phyloP scores from a whole-genome alignment of 805 yeast genomes.

The Candida coleopterorum region DNA sequence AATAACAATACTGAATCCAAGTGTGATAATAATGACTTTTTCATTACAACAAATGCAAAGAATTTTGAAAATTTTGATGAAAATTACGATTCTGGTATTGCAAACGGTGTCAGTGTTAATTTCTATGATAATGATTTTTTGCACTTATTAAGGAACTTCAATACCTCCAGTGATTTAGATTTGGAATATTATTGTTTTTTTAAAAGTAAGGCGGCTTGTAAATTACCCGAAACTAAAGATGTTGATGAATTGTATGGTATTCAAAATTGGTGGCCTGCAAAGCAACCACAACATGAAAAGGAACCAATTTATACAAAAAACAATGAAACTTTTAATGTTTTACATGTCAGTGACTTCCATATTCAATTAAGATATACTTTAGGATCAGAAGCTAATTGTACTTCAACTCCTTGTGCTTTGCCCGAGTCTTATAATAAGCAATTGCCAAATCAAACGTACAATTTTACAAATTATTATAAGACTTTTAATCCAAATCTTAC shows the following conservation, averaged over 20 bases:
- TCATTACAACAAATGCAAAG: conserved; percentile 29
- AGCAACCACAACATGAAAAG: conserved; percentile 17
- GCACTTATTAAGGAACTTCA: conserved; percentile 32
- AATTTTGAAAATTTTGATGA: conserved; percentile 16
- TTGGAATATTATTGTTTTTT: conserved; percentile 53
- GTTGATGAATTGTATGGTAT: conserved; percentile 30
- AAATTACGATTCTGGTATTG: conserved; percentile 19
- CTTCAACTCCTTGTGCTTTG: conserved; percentile 56
- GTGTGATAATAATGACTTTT: conserved; percentile 35
- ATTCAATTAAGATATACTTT: conserved; percentile 49
- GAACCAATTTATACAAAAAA: conserved; percentile 26
- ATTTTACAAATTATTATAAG: conserved; percentile 26
- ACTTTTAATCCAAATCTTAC: conserved; percentile 10
- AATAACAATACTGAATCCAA: conserved; percentile 25
- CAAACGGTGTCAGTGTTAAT: conserved; percentile 23
- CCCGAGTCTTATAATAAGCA: conserved; percentile 40
- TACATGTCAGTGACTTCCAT: conserved; percentile 67
- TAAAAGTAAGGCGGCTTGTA: conserved; percentile 37
- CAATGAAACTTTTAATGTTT: conserved; percentile 47
- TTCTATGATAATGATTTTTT: conserved; percentile 37
- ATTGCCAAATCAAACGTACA: conserved; percentile 21
- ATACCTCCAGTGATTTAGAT: conserved; percentile 32
- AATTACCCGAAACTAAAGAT: conserved; percentile 49
- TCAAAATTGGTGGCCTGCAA: conserved; percentile 33
- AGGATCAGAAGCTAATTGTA: conserved; percentile 55